Evolutionary conservation across 1,284 basidiomycete species (phyloP).

Genomic region (Apiotrichum laibachii): DNA sequence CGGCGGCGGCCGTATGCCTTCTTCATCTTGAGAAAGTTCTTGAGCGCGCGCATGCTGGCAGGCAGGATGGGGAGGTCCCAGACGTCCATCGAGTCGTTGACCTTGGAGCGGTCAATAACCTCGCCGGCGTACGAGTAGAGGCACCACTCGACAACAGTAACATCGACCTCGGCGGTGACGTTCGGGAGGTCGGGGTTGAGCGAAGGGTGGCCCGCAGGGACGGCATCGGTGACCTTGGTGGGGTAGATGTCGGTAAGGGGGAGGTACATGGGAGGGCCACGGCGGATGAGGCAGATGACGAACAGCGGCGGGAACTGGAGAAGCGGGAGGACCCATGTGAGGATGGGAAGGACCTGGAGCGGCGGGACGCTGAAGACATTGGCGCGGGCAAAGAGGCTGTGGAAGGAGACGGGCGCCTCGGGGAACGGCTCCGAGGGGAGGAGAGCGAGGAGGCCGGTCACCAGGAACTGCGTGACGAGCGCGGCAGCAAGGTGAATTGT

Average conservation of each 20-base stretch:
- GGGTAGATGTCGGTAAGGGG: constrained; percentile 70
- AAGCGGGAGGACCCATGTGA: constrained; percentile 44
- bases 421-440: constrained; percentile 45
- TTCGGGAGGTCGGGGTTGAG: constrained; percentile 41
- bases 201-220: constrained; percentile 26
- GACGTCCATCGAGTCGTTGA: constrained; percentile 69
- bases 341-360: constrained; percentile 20
- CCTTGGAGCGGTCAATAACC: constrained; percentile 76
- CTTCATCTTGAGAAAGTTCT: constrained; percentile 37
- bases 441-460: constrained; percentile 49
- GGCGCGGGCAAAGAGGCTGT: constrained; percentile 11
- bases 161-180: constrained; percentile 48
- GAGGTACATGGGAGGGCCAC: constrained; percentile 70
- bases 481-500: constrained; percentile 66
- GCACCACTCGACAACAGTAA: constrained; percentile 61
- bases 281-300: constrained; percentile 61
- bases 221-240: constrained; percentile 57
- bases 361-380: constrained; percentile 18
- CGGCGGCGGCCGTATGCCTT: constrained; percentile 39
- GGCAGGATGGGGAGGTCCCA: constrained; percentile 78
- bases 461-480: constrained; percentile 58
- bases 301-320: constrained; percentile 58
- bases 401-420: constrained; percentile 10
- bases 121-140: constrained; percentile 79
- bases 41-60: constrained; percentile 61